phyloP scores from a whole-genome alignment of 768 basidiomycete species.

The Phanerochaete sordida region DNA sequence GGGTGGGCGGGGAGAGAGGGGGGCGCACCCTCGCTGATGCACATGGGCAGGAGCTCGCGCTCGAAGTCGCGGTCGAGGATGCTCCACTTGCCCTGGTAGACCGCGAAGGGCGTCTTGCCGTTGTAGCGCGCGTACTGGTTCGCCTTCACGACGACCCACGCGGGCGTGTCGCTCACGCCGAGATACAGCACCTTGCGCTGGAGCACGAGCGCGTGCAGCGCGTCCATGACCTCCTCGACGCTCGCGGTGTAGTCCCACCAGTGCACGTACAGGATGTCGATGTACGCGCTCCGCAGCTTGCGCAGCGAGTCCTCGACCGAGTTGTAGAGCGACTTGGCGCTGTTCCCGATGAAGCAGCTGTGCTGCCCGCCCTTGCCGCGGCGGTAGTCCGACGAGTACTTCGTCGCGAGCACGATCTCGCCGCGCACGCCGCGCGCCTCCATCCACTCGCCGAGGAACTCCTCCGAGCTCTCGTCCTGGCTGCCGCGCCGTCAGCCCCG shows the following conservation, averaged over 20 bases:
- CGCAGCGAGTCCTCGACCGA: conserved; percentile 31
- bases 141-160: conserved; percentile 29
- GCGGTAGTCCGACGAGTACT: conserved; percentile 13
- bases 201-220: conserved; percentile 43
- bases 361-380: conserved; percentile 19
- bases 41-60: conserved; percentile 35
- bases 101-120: conserved; percentile 36
- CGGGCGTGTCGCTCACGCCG: conserved; percentile 26
- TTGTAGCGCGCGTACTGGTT: conserved; percentile 34
- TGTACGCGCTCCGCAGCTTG: conserved; percentile 52
- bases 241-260: conserved; percentile 50
- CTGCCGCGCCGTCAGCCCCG: conserved; percentile 12
- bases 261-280: conserved; percentile 54
- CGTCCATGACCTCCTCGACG: conserved; percentile 51
- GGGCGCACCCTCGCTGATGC: conserved; percentile 7
- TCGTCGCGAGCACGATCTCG: conserved; percentile 28
- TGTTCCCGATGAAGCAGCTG: conserved; percentile 40
- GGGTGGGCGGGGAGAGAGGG: background rate
- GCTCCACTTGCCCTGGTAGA: conserved; percentile 34
- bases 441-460: conserved; percentile 40
- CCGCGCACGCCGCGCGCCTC: conserved; percentile 28
- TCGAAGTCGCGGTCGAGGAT: conserved; percentile 32
- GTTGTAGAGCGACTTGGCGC: conserved; percentile 27
- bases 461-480: conserved; percentile 29
- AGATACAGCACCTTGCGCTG: conserved; percentile 40